phyloP scores from a whole-genome alignment of 2,329 filamentous ascomycete genomes.

The Apiospora arundinis region DNA sequence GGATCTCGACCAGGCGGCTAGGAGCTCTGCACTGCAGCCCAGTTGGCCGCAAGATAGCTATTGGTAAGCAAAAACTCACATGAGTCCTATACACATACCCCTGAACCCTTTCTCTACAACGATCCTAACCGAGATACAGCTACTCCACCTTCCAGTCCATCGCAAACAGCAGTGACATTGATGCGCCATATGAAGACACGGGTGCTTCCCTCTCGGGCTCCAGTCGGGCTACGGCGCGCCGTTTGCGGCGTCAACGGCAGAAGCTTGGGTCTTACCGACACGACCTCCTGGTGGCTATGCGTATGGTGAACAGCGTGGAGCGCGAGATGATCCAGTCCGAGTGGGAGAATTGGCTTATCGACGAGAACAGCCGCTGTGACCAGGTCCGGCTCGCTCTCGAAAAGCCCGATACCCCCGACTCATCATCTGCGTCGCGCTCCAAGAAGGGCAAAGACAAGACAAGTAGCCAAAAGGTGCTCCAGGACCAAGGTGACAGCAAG shows the following conservation, averaged over 20 bases:
- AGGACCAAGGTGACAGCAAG: constrained; percentile 34
- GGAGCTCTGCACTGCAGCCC: constrained; percentile 42
- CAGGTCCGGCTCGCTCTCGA: constrained; percentile 58
- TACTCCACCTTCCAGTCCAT: constrained; percentile 68
- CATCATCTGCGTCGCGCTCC: constrained; percentile 21
- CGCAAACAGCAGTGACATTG: constrained; percentile 62
- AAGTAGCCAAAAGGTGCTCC: constrained; percentile 40
- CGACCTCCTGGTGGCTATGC: constrained; percentile 87
- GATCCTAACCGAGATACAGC: constrained; percentile 41
- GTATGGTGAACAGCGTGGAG: constrained; percentile 89
- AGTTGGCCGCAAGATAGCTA: constrained; percentile 54
- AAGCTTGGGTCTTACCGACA: constrained; percentile 84
- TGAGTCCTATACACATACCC: neutral
- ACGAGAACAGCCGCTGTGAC: constrained; percentile 79
- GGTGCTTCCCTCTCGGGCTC: constrained; percentile 54
- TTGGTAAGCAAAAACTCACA: constrained; percentile 45
- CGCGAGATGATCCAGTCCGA: constrained; percentile 83
- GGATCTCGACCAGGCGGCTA: constrained; percentile 74
- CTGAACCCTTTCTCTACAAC: neutral
- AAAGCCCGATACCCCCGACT: constrained; percentile 29
- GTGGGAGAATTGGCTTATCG: constrained; percentile 90
- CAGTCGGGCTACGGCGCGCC: constrained; percentile 62
- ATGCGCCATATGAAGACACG: constrained; percentile 61
- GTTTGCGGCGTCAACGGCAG: constrained; percentile 81
- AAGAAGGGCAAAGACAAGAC: constrained; percentile 27